Evolutionary conservation across 768 basidiomycete genomes (phyloP).

Genomic region (Agrocybe praecox): DNA sequence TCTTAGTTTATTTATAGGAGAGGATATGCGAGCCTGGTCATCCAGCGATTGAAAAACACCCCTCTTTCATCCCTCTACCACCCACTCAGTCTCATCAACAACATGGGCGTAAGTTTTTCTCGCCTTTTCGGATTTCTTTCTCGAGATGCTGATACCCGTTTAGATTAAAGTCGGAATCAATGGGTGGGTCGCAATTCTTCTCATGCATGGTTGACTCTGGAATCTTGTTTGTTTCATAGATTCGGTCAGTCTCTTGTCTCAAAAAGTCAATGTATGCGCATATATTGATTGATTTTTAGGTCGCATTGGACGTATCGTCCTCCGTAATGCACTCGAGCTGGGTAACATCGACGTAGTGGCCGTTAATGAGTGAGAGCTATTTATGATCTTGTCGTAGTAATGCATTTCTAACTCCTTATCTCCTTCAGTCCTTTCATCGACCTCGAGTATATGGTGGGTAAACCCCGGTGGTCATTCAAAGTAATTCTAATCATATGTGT

Average conservation of each 20-base stretch:
- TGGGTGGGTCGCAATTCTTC: no score
- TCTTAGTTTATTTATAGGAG: neutral
- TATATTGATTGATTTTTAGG: constrained; percentile 43
- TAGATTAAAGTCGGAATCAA: constrained; percentile 7
- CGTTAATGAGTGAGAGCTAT: constrained; percentile 76
- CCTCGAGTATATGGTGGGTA: constrained; percentile 85
- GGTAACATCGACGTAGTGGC: constrained; percentile 77
- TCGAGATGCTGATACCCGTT: neutral
- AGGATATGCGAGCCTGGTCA: neutral
- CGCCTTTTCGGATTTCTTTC: neutral
- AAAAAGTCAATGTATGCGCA: neutral
- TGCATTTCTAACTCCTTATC: neutral
- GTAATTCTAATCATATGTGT: neutral
- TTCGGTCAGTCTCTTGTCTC: constrained; percentile 57
- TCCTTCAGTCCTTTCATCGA: constrained; percentile 84
- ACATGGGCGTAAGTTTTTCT: neutral
- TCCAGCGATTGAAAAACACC: neutral
- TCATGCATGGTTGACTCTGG: no score
- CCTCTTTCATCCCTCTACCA: neutral
- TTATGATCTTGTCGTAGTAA: neutral
- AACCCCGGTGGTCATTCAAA: neutral
- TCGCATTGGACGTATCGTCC: constrained; percentile 96
- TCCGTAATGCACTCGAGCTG: constrained; percentile 82
- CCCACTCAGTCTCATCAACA: neutral
- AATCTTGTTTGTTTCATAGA: no score